phyloP scores from a whole-genome alignment of 106 monocot genomes.

The Ottelia alismoides region DNA sequence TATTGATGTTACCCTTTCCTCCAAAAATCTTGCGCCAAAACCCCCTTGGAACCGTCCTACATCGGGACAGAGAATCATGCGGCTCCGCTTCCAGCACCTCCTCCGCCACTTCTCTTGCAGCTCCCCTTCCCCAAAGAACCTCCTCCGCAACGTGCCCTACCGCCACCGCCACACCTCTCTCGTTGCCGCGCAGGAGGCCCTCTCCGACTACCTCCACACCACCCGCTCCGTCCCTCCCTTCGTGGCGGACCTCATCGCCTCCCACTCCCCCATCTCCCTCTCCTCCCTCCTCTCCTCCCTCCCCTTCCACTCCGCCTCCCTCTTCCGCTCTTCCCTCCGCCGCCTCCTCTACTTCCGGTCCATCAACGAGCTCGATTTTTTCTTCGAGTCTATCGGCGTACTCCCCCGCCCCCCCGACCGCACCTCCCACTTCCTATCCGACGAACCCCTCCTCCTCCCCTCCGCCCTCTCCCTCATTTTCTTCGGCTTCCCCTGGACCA shows the following conservation, averaged over 20 bases:
- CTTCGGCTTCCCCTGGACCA: no score
- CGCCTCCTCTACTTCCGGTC: slow-evolving; percentile 43
- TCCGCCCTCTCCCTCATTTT: no score
- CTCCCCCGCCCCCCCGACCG: neutral
- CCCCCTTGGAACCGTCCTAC: no score
- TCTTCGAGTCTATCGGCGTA: slow-evolving; percentile 69
- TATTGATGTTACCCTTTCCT: no score
- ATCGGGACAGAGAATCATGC: no score
- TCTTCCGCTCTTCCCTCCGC: no score
- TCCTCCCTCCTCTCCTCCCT: slow-evolving; percentile 27
- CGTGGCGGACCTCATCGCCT: slow-evolving; percentile 56
- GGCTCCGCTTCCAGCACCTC: neutral
- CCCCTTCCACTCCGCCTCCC: slow-evolving; percentile 14
- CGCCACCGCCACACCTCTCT: slow-evolving; percentile 34
- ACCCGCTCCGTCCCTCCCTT: slow-evolving; percentile 56
- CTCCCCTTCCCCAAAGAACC: slow-evolving; percentile 5
- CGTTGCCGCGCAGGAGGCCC: slow-evolving; percentile 26
- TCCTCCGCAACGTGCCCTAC: slow-evolving; percentile 17
- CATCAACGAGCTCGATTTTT: slow-evolving; percentile 77
- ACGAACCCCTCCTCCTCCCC: no score
- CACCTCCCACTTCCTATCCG: no score
- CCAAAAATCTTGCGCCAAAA: no score
- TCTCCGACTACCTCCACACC: slow-evolving; percentile 68
- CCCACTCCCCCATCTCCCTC: slow-evolving; percentile 50
- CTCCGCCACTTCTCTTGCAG: neutral